phyloP scores from a whole-genome alignment of 2,329 filamentous ascomycete genomes.

The Trichophyton mentagrophytes region DNA sequence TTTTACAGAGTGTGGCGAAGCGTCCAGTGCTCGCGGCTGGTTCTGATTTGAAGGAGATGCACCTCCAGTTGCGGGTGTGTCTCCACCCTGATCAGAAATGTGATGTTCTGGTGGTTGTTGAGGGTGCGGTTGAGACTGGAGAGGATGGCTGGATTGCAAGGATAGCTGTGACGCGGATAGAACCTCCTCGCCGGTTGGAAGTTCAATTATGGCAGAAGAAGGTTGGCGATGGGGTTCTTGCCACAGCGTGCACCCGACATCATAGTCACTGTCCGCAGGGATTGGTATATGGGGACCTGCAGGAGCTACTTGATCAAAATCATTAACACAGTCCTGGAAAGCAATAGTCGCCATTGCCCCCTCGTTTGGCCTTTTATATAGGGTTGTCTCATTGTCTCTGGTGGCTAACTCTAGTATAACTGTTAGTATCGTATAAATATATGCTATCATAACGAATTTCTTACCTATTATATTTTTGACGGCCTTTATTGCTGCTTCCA shows the following conservation, averaged over 20 bases:
- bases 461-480: neutral
- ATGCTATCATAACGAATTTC: neutral
- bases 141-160: neutral
- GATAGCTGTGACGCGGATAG: conserved; percentile 1
- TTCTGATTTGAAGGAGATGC: neutral
- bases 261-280: neutral
- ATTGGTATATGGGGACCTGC: neutral
- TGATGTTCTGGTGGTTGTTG: neutral
- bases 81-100: neutral
- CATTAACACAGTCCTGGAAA: neutral
- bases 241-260: neutral
- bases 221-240: neutral
- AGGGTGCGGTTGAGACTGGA: neutral
- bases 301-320: neutral
- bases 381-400: neutral
- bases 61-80: neutral
- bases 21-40: neutral
- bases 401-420: neutral
- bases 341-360: neutral
- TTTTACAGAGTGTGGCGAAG: no score
- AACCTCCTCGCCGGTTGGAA: conserved; percentile 5
- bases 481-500: neutral
- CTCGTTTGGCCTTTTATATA: neutral
- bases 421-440: neutral
- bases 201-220: conserved; percentile 5